phyloP scores from a whole-genome alignment of 768 basidiomycete species.

The Tricholoma sp. region DNA sequence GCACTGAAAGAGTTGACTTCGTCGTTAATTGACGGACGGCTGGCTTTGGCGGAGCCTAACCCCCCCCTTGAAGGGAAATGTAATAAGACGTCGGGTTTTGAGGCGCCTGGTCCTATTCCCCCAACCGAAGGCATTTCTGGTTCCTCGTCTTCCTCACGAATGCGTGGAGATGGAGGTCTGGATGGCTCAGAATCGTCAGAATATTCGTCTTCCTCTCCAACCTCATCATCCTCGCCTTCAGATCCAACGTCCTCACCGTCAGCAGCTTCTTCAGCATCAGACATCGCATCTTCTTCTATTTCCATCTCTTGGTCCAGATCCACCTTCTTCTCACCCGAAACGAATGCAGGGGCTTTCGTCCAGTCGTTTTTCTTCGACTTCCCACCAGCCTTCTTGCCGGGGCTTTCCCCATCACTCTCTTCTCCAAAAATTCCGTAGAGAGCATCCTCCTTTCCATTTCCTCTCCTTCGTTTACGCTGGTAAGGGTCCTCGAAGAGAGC shows the following conservation, averaged over 20 bases:
- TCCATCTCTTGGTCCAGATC: slow-evolving; percentile 39
- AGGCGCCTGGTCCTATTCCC: slow-evolving; percentile 38
- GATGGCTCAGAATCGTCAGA: slow-evolving; percentile 48
- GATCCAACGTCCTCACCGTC: slow-evolving; percentile 28
- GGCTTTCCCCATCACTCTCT: slow-evolving; percentile 61
- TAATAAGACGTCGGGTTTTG: slow-evolving; percentile 1
- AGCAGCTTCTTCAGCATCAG: slow-evolving; percentile 28
- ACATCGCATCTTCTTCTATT: slow-evolving; percentile 23
- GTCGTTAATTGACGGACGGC: neutral
- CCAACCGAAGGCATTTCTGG: slow-evolving; percentile 32
- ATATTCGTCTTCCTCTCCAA: slow-evolving; percentile 31
- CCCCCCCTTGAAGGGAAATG: slow-evolving; percentile 15
- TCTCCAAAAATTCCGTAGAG: slow-evolving; percentile 74
- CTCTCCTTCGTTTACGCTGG: slow-evolving; percentile 60
- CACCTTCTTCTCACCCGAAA: slow-evolving; percentile 50
- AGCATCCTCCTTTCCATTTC: slow-evolving; percentile 63
- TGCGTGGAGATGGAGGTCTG: slow-evolving; percentile 51
- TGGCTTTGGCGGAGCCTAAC: slow-evolving; percentile 26
- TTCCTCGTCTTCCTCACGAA: slow-evolving; percentile 43
- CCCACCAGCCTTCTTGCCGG: slow-evolving; percentile 17
- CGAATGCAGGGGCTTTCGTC: slow-evolving; percentile 75
- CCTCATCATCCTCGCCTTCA: slow-evolving; percentile 32
- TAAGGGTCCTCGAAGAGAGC: slow-evolving; percentile 76
- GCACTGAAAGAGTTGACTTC: neutral
- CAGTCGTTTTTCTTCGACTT: slow-evolving; percentile 51